Conservation (phyloP, 1,284 basidiomycete species). For the Pholiota adiposa region DNA sequence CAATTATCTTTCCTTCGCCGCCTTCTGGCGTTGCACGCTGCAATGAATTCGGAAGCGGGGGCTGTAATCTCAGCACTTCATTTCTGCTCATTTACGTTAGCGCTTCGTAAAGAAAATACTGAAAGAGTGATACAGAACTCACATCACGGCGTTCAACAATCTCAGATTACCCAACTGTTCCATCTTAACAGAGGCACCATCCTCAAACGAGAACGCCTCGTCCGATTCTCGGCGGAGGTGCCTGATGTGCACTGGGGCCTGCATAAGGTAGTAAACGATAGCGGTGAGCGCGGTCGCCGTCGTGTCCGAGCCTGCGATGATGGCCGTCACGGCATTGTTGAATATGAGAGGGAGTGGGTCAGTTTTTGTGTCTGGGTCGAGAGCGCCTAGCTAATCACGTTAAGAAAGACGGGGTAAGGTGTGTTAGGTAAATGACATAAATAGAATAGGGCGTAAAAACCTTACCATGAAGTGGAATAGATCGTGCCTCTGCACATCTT, state of each 20-base stretch:
- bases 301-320: constrained; percentile 21
- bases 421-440: background rate
- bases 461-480: constrained; percentile 6
- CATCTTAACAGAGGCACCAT: constrained; percentile 1
- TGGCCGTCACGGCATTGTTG: constrained; percentile 12
- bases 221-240: constrained; percentile 20
- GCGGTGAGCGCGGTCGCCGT: constrained; percentile 15
- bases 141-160: constrained; percentile 7
- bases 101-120: too few species aligned
- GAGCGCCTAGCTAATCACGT: constrained; percentile 7
- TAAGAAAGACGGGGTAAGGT: too few species aligned
- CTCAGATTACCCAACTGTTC: background rate
- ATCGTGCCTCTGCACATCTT: constrained; percentile 6
- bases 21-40: constrained; percentile 49
- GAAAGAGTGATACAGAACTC: background rate
- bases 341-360: constrained; percentile 12
- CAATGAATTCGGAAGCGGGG: constrained; percentile 54
- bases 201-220: background rate
- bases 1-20: constrained; percentile 36
- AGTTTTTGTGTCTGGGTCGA: constrained; percentile 3
- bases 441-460: background rate
- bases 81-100: too few species aligned
- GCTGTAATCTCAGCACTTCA: constrained; percentile 44
- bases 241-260: constrained; percentile 34
- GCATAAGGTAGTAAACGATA: constrained; percentile 17